Percentiles rank a stretch among this genome's conserved stretches.
Evolutionary conservation across 1,284 basidiomycete genomes (phyloP).

Genomic region (Xerocomus nothofagi): DNA sequence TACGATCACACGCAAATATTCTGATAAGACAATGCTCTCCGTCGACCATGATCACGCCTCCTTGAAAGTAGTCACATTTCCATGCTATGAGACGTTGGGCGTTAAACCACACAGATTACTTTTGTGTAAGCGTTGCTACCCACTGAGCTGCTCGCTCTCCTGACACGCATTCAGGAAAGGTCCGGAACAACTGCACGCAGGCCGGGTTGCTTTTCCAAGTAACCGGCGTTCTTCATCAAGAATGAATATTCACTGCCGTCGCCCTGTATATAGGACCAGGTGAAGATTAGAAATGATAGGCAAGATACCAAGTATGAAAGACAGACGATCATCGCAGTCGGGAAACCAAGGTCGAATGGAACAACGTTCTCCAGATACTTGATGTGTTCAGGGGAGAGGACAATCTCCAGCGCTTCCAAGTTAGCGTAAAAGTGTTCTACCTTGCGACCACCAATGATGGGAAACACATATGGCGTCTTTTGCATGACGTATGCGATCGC

Average conservation of each 20-base stretch:
- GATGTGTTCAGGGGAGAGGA: neutral
- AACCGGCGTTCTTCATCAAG: conserved; percentile 16
- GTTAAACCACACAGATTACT: no score
- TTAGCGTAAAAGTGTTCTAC: neutral
- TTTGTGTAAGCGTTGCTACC: no score
- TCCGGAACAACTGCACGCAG: conserved; percentile 17
- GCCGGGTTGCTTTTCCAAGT: conserved; percentile 27
- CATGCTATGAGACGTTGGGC: no score
- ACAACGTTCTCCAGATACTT: conserved; percentile 19
- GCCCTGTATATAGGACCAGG: conserved; percentile 26
- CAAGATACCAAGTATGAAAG: conserved; percentile 8
- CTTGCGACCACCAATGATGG: neutral
- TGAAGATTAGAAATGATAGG: conserved; percentile 22
- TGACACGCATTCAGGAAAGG: no score
- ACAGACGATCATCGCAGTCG: conserved; percentile 39
- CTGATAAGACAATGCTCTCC: no score
- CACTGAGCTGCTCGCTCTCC: no score
- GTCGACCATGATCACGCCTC: no score
- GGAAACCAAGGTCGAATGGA: conserved; percentile 46
- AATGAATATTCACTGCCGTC: conserved; percentile 18
- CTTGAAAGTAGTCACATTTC: no score
- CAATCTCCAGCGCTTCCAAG: neutral
- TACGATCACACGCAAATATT: no score
- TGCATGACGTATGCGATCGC: conserved; percentile 50
- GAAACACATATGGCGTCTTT: conserved; percentile 5